A percentile compares a stretch with the other conserved stretches of the same genome.
These are phyloP conservation scores for Thuja plicata DNA, from an alignment of 83 land plant genomes.

Conservation along the genomic window DNA sequence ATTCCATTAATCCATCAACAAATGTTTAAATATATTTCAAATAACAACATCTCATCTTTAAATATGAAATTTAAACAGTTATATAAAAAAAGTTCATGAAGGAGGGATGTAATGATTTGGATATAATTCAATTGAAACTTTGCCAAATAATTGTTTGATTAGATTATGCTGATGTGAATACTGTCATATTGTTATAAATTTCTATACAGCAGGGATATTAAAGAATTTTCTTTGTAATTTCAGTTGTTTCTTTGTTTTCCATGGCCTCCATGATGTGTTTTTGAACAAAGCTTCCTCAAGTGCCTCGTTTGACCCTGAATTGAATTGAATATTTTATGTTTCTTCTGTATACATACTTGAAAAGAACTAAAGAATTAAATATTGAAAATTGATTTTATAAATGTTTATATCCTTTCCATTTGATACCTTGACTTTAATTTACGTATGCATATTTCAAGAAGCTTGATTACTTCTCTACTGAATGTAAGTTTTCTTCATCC, in stretches of 20 bases:
- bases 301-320: background rate
- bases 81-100: too few relatives aligned
- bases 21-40: too few relatives aligned
- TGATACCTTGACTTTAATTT: constrained; percentile 56
- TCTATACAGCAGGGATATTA: background rate
- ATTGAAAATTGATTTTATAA: background rate
- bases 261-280: background rate
- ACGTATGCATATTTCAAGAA: constrained; percentile 99
- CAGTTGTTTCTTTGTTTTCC: background rate
- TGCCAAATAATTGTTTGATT: background rate
- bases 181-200: background rate
- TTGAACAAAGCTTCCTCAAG: background rate
- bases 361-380: background rate
- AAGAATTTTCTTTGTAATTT: background rate
- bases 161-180: background rate
- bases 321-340: background rate
- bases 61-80: too few relatives aligned
- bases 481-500: constrained; percentile 62
- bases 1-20: too few relatives aligned
- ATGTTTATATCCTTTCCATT: background rate
- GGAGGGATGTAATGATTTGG: background rate
- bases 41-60: too few relatives aligned
- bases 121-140: background rate
- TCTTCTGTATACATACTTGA: background rate
- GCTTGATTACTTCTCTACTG: constrained; percentile 99